phyloP scores from a whole-genome alignment of 306 rosid species.

The Vigna trinervia region DNA sequence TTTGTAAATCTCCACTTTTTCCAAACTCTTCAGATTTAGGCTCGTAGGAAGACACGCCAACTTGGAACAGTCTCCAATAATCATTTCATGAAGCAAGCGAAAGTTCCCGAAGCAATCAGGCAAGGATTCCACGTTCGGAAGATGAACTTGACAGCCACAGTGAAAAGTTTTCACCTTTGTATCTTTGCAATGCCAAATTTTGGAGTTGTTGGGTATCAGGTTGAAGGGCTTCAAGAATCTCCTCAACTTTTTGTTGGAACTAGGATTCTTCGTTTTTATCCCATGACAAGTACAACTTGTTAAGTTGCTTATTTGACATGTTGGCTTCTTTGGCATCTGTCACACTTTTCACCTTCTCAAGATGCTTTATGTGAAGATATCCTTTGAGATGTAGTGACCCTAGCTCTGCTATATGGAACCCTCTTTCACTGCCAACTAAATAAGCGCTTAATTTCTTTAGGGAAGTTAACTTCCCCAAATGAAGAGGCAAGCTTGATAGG shows the following conservation, averaged over 20 bases:
- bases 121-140: no score
- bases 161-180: conserved; percentile 21
- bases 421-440: conserved; percentile 21
- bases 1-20: no score
- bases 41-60: no score
- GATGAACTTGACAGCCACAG: conserved; percentile 29
- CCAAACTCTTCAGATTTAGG: no score
- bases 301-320: conserved; percentile 20
- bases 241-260: conserved; percentile 21
- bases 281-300: neutral
- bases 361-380: conserved; percentile 36
- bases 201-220: conserved; percentile 34
- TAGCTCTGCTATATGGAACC: conserved; percentile 36
- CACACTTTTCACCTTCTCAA: conserved; percentile 33
- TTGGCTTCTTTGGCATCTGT: neutral
- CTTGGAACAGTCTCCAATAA: no score
- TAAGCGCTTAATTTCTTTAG: neutral
- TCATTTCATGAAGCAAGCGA: no score
- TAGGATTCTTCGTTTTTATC: neutral
- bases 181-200: neutral
- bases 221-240: conserved; percentile 42
- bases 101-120: no score
- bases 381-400: conserved; percentile 30
- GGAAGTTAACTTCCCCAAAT: conserved; percentile 6
- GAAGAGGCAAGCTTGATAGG: conserved; percentile 16